Percentiles rank a stretch among this genome's conserved stretches.
Evolutionary conservation across 176 grass and related monocot species (phyloP).

Genomic region (Poa annua): DNA sequence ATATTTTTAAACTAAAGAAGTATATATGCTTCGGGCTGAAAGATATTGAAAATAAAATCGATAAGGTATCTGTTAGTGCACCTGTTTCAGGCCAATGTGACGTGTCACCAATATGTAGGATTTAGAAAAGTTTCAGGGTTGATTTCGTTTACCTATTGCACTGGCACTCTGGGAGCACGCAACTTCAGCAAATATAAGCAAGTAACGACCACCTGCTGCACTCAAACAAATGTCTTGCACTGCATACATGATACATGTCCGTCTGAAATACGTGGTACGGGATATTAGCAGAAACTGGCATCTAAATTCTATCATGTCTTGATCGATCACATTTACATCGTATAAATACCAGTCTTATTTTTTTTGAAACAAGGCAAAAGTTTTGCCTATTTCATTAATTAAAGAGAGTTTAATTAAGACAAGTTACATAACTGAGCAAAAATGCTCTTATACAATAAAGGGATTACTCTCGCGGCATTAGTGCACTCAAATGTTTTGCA

Average conservation of each 20-base stretch:
- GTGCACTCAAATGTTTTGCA: no score
- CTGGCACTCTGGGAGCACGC: background rate
- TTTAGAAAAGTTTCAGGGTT: background rate
- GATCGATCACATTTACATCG: no score
- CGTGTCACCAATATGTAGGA: background rate
- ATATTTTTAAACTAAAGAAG: background rate
- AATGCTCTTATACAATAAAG: no score
- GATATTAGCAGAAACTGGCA: no score
- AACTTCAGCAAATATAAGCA: background rate
- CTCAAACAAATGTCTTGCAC: background rate
- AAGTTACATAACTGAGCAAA: no score
- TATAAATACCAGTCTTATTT: no score
- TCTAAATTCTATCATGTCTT: no score
- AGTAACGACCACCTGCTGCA: background rate
- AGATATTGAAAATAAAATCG: background rate
- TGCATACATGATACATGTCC: background rate
- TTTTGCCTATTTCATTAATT: no score
- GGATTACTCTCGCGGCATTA: no score
- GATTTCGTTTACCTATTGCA: background rate
- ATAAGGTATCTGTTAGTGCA: background rate
- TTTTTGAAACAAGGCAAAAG: no score
- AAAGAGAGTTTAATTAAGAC: no score
- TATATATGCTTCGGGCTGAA: background rate
- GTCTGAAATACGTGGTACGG: background rate
- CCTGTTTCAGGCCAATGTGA: constrained; percentile 7